A percentile compares a stretch with the other conserved stretches of the same genome.
These are phyloP conservation scores for Hygrocybe coccinea DNA, from an alignment of 768 basidiomycete species.

Conservation along the genomic window DNA sequence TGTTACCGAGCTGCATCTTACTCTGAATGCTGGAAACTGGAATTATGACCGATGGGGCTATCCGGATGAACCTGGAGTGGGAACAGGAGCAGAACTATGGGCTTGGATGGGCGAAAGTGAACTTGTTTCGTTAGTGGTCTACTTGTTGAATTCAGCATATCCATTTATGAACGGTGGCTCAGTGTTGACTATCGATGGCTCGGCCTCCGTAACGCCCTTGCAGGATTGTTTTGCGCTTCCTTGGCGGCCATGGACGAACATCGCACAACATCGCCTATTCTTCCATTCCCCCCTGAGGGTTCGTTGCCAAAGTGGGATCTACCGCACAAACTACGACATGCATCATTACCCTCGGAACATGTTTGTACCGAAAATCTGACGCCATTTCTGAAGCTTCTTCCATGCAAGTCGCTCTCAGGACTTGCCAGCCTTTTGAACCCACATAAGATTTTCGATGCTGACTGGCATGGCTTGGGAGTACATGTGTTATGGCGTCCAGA, in stretches of 20 bases:
- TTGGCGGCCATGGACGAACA: constrained; percentile 72
- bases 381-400: constrained; percentile 90
- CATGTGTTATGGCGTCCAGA: constrained; percentile 62
- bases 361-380: constrained; percentile 99
- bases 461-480: constrained; percentile 86
- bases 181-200: constrained; percentile 79
- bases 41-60: constrained; percentile 79
- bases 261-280: constrained; percentile 63
- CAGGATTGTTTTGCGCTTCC: constrained; percentile 93
- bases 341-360: constrained; percentile 72
- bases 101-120: constrained; percentile 82
- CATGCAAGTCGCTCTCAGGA: constrained; percentile 86
- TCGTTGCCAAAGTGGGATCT: constrained; percentile 43
- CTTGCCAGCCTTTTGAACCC: constrained; percentile 80
- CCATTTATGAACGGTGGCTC: not conserved
- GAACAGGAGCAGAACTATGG: constrained; percentile 85
- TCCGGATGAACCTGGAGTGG: constrained; percentile 70
- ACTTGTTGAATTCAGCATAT: not conserved
- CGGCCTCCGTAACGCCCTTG: constrained; percentile 80
- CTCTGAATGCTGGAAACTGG: constrained; percentile 91
- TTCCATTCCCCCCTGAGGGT: constrained; percentile 60
- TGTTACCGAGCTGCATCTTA: constrained; percentile 83
- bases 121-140: constrained; percentile 40
- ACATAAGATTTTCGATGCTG: constrained; percentile 80
- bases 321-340: constrained; percentile 63